Base-by-base conservation (phyloP, 208 protist species). In the Leishmania aethiopica region DNA sequence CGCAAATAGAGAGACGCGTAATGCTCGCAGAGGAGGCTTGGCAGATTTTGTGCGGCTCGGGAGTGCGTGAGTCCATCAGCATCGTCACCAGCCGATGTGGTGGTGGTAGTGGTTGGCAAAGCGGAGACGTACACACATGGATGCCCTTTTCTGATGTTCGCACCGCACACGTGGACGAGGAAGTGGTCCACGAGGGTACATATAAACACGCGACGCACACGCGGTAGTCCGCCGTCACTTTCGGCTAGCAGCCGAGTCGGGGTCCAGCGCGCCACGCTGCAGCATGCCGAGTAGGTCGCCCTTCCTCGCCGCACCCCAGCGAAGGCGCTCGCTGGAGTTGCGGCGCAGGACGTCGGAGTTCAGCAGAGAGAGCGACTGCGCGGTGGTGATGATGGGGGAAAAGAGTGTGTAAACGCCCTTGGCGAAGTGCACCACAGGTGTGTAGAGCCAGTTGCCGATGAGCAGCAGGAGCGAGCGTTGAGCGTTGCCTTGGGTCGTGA, bases 371-470 rank as follows among this genome's bases (percentile, higher is more conserved):
- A 96, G 91, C 1, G 94, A 96, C 53, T 93, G 92, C 37, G 89
- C 80, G 4, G 93, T 97, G 62, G 88, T 91, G 62, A 96, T 91
- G 74, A 96, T 80, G 22, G 93, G 93, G 0, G 89, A 95, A 2
- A 96, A 75, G 22, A 97, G 77, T 5, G 90, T 93, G 87, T 96
- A 96, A 28, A 95, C 84, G 32, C 94, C 94, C 75, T 97, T 97
- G 51, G 88, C 93, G 79, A 97, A 95, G 77, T 96, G 86, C 35
- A 97, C 88, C 40, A 96, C 84, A n/a, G 92, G 94, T 3, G 83
- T 80, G 84, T 96, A 96, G 6, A 97, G 88, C 92, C 92, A 96
- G 72, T 90, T 92, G n/a, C 88, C 92, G 32, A 97, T 42, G 32
- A 93, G 72, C 53, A 93, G 82, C 42, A 96, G 81, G 40, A 93